Percentiles rank a stretch among this genome's conserved stretches.
phyloP scores from a whole-genome alignment of 345 rosid genomes.

The Eucalyptus tenuipes region DNA sequence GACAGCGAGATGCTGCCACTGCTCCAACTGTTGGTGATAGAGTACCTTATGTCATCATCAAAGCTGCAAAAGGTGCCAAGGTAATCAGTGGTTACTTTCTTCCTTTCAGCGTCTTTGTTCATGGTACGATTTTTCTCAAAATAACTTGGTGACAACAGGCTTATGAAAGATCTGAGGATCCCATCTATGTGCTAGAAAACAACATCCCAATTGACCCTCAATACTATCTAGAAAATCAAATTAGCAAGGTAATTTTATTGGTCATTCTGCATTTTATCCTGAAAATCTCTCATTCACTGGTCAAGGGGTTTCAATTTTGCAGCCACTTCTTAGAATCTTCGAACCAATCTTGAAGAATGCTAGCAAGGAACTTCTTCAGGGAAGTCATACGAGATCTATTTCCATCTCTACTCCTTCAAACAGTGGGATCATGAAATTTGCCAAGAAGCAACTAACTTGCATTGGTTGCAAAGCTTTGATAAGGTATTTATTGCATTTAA shows the following conservation, averaged over 20 bases:
- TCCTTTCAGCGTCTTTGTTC: not conserved
- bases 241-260: slow-evolving; percentile 60
- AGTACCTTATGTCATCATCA: slow-evolving; percentile 86
- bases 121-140: not conserved
- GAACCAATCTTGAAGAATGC: slow-evolving; percentile 98
- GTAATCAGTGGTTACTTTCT: slow-evolving; percentile 12
- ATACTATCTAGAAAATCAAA: slow-evolving; percentile 91
- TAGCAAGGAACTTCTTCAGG: slow-evolving; percentile 81
- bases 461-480: slow-evolving; percentile 81
- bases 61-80: slow-evolving; percentile 98
- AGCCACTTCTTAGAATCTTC: slow-evolving; percentile 93
- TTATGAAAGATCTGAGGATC: slow-evolving; percentile 94
- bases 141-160: slow-evolving; percentile 30
- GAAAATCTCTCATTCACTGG: not conserved
- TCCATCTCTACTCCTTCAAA: slow-evolving; percentile 83
- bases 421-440: slow-evolving; percentile 92
- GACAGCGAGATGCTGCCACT: slow-evolving; percentile 95
- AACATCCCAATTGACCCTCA: slow-evolving; percentile 91
- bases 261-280: not conserved
- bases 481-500: slow-evolving; percentile 19
- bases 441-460: slow-evolving; percentile 79
- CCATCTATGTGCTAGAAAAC: slow-evolving; percentile 85
- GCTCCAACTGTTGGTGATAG: slow-evolving; percentile 99
- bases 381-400: slow-evolving; percentile 89
- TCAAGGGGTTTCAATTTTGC: slow-evolving; percentile 3